A percentile compares a stretch with the other conserved stretches of the same genome.
Evolutionary conservation across 495 filamentous ascomycete genomes (phyloP).

Genomic region (Penicillium goetzii): DNA sequence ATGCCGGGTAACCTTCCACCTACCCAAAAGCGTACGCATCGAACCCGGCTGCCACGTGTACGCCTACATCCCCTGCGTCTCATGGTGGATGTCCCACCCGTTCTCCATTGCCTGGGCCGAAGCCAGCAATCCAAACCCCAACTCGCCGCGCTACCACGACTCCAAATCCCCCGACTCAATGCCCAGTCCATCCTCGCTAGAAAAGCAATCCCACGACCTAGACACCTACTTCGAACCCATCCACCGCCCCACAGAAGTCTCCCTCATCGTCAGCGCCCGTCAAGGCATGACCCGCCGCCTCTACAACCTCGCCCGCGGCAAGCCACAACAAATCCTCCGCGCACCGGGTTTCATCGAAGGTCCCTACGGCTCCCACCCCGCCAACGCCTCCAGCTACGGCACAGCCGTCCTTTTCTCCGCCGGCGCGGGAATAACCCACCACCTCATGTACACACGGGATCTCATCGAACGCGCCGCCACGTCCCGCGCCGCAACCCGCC

Average conservation of each 20-base stretch:
- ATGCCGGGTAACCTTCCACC: slow-evolving; percentile 67
- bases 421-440: slow-evolving; percentile 88
- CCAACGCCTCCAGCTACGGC: slow-evolving; percentile 74
- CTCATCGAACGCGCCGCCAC: slow-evolving; percentile 70
- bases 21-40: slow-evolving; percentile 76
- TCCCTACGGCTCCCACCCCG: slow-evolving; percentile 73
- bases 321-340: slow-evolving; percentile 60
- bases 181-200: slow-evolving; percentile 33
- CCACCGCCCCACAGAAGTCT: slow-evolving; percentile 60
- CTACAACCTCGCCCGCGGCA: slow-evolving; percentile 66
- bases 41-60: slow-evolving; percentile 79
- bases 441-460: slow-evolving; percentile 75
- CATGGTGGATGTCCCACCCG: slow-evolving; percentile 69
- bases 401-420: slow-evolving; percentile 86
- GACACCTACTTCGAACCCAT: slow-evolving; percentile 27
- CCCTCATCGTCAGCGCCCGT: slow-evolving; percentile 76
- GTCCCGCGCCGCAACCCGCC: slow-evolving; percentile 73
- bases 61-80: slow-evolving; percentile 76
- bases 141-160: slow-evolving; percentile 21
- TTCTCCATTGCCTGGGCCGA: slow-evolving; percentile 62
- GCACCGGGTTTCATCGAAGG: slow-evolving; percentile 75
- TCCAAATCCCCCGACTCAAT: slow-evolving; percentile 12
- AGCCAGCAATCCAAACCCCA: slow-evolving; percentile 27
- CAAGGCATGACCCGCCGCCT: slow-evolving; percentile 82
- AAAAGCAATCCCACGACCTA: slow-evolving; percentile 48